A percentile compares a stretch with the other conserved stretches of the same genome.
phyloP scores from a whole-genome alignment of 2,329 filamentous ascomycete species.

The Setomelanomma holmii region DNA sequence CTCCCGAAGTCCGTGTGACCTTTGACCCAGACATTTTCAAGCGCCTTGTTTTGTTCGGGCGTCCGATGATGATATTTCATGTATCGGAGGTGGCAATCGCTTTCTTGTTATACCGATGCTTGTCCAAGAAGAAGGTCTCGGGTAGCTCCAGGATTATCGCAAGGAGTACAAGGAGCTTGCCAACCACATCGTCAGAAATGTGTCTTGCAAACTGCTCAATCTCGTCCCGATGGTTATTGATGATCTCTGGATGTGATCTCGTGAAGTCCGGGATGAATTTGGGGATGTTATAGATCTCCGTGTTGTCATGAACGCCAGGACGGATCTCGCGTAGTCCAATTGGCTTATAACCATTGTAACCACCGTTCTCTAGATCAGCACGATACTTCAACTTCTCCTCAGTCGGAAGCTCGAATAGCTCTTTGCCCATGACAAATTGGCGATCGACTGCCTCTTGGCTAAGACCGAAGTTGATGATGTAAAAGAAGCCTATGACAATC shows the following conservation, averaged over 20 bases:
- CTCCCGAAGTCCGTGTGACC: constrained; percentile 65
- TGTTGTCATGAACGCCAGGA: constrained; percentile 58
- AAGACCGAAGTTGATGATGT: constrained; percentile 23
- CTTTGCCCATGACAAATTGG: constrained; percentile 23
- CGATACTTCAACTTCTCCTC: constrained; percentile 22
- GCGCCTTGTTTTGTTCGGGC: constrained; percentile 52
- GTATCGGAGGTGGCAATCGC: constrained; percentile 67
- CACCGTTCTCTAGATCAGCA: constrained; percentile 18
- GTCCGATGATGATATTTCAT: constrained; percentile 64
- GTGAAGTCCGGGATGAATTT: constrained; percentile 66
- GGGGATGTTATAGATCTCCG: constrained; percentile 66
- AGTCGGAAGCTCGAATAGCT: constrained; percentile 16
- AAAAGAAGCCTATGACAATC: constrained; percentile 25
- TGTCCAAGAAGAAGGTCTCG: constrained; percentile 61
- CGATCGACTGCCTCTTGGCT: constrained; percentile 21
- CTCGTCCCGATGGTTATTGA: constrained; percentile 47
- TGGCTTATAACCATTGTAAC: constrained; percentile 58
- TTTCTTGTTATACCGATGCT: constrained; percentile 64
- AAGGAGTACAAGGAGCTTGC: constrained; percentile 58
- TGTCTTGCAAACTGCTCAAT: constrained; percentile 61
- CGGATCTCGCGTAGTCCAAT: constrained; percentile 35
- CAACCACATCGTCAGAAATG: constrained; percentile 47
- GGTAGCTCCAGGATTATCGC: constrained; percentile 67
- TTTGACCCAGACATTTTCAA: constrained; percentile 37
- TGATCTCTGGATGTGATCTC: constrained; percentile 47